Percentiles rank a stretch among this genome's conserved stretches.
These are phyloP conservation scores for Hirschioporus abietinus DNA, from an alignment of 768 basidiomycete genomes.

Conservation along the genomic window DNA sequence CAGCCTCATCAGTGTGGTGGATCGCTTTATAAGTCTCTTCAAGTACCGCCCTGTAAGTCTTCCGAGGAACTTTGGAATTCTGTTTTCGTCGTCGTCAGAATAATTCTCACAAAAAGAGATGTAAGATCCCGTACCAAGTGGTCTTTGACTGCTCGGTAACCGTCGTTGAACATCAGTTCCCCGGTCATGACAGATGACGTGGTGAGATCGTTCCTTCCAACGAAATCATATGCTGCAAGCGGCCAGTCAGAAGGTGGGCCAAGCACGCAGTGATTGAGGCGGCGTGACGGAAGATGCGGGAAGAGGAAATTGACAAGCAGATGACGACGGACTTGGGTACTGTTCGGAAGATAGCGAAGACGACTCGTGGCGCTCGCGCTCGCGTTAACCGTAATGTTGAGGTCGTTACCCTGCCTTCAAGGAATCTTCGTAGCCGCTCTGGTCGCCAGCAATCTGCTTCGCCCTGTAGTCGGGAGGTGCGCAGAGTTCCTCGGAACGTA, in stretches of 20 bases:
- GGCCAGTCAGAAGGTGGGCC: constrained; percentile 81
- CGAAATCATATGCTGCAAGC: constrained; percentile 55
- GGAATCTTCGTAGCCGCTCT: no score
- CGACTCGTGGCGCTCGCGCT: no score
- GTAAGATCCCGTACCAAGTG: no score
- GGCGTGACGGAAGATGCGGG: constrained; percentile 82
- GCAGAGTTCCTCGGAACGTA: no score
- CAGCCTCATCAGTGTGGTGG: constrained; percentile 48
- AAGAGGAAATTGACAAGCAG: constrained; percentile 98
- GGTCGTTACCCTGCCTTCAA: no score
- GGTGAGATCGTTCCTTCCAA: constrained; percentile 73
- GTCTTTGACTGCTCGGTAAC: constrained; percentile 53
- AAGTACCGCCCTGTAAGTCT: constrained; percentile 47
- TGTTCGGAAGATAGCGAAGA: constrained; percentile 90
- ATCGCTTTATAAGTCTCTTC: constrained; percentile 45
- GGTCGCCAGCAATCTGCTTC: no score
- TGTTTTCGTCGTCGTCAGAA: constrained; percentile 22
- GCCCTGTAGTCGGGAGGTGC: no score
- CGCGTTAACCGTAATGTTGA: no score
- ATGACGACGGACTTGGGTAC: constrained; percentile 88
- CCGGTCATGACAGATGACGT: constrained; percentile 47
- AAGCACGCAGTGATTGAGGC: constrained; percentile 93
- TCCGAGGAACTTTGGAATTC: constrained; percentile 45
- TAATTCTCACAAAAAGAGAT: constrained; percentile 9
- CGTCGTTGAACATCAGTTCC: constrained; percentile 41